These are phyloP conservation scores for Populus alba DNA, from an alignment of 345 rosid species.

Conservation along the genomic window DNA sequence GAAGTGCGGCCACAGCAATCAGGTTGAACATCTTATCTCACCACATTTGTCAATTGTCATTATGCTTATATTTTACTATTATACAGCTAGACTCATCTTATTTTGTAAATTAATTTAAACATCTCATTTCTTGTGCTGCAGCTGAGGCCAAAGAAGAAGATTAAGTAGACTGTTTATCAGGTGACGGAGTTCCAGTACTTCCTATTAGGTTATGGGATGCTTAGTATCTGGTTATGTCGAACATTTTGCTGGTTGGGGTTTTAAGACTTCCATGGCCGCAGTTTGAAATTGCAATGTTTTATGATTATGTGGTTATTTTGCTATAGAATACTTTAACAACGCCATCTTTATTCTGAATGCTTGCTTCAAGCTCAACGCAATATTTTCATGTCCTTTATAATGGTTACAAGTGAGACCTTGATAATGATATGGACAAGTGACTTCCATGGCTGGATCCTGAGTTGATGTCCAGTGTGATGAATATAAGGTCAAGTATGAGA, in stretches of 20 bases:
- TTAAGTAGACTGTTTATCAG: slow-evolving; percentile 18
- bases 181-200: background rate
- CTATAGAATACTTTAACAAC: no score
- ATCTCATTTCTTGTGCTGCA: slow-evolving; percentile 28
- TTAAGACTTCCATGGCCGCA: background rate
- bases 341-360: background rate
- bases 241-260: background rate
- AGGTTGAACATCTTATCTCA: slow-evolving; percentile 43
- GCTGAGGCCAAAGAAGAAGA: slow-evolving; percentile 94
- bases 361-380: background rate
- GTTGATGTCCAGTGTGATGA: no score
- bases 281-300: background rate
- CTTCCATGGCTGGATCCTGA: no score
- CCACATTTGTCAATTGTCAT: background rate
- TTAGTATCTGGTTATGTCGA: background rate
- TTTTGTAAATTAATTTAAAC: background rate
- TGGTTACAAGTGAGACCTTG: no score
- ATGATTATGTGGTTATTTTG: background rate
- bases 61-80: background rate
- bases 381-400: no score
- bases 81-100: background rate
- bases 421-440: no score
- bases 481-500: no score
- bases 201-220: background rate
- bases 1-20: slow-evolving; percentile 99